Base-by-base conservation (phyloP, 2,329 filamentous ascomycete species). In the Penicillium thymicola region DNA sequence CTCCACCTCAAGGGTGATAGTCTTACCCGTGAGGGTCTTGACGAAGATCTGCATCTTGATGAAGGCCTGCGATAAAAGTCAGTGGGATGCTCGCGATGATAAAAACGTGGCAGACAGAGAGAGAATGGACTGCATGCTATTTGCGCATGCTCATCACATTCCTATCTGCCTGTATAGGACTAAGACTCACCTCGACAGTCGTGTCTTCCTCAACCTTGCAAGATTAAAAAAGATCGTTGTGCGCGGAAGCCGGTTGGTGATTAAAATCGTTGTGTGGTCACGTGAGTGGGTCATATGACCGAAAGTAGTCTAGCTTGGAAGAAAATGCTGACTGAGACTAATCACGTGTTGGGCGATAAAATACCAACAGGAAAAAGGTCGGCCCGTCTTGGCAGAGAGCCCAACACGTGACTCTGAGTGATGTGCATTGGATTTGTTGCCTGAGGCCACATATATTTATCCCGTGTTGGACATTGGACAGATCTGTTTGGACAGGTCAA, bases 1-100 rank as follows among this genome's bases (percentile, higher is more conserved):
- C 89, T 97, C 94, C 83, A 97, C 94, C 92, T 99, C 94, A 75
- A 99, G 92, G 89, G 94, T 97, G 89, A 97, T 97, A 78, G 94
- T 97, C 89, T 97, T 97, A 78, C 94, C 94, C 90, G 94, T 97
- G 74, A 97, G 77, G 80, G 82, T 83, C 75, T 84, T 84, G 70
- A 84, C 82, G 78, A 84, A 79, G 72, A 79, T 78, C 72, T 79
- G 77, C 77, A 79, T 79, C 64, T 71, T 78, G 73, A 75, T 72
- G 75, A 78, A 77, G 75, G 75, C 74, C 75, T 76, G 58, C 18
- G 18, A 49, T 40, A 41, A 27, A 25, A 38, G 59, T 67, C 51
- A 66, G 66, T 66, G 45, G 52, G 55, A 55, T 32, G 28, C 27
- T 55, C 37, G 18, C 25, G 34, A 44, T 44, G 28, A 56, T 43